Evolutionary conservation across 1,284 basidiomycete species (phyloP), one percentile per base, ranked within the genome.

Genomic region (Polyporus tsugae): DNA sequence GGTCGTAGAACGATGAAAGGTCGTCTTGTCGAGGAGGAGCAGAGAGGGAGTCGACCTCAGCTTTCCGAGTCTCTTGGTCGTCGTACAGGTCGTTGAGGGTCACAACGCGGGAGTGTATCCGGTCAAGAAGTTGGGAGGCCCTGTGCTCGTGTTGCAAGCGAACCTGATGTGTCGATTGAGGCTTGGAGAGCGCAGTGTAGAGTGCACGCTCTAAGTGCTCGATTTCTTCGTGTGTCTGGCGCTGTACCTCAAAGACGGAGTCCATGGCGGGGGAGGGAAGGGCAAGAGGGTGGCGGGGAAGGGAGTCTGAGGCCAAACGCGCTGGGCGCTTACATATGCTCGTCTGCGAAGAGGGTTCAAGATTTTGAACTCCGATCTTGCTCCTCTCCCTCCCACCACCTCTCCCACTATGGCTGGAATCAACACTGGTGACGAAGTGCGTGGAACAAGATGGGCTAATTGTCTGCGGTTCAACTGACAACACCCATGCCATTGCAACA

Each of bases 171-270:
- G 86, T 84, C 6, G 85, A 75, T 69, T 86, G 82, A 60, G 85
- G 86, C 65, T 91, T 85, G 10, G 93, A 92, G 36, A 94, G 86
- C 1, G 94, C 82, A 2, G 87, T 88, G 72, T 91, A 92, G 10
- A 94, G 85, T 4, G 89, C 91, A 60, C 87, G 83, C 75, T 94
- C 94, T 74, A 96, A 95, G 68, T 95, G 90, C 83, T 99, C 97
- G 36, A 95, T 88, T 81, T 98, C 97, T 83, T 99, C 96, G 81
- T 99, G 97, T 10, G 92, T 94, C 75, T 96, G 95, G 58, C 97
- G 90, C 77, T 97, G 95, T 35, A 95, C 86, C 82, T 99, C 97
- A 78, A 98, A 86, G 75, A 96, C 86, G 62, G 95, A 97, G 86
- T 97, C 93, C 94, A 98, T 97, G 71, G 74, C 71, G 39, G 36